A percentile compares a stretch with the other conserved stretches of the same genome.
phyloP scores from a whole-genome alignment of 2,329 filamentous ascomycete species.

The Stachybotrys echinatus region DNA sequence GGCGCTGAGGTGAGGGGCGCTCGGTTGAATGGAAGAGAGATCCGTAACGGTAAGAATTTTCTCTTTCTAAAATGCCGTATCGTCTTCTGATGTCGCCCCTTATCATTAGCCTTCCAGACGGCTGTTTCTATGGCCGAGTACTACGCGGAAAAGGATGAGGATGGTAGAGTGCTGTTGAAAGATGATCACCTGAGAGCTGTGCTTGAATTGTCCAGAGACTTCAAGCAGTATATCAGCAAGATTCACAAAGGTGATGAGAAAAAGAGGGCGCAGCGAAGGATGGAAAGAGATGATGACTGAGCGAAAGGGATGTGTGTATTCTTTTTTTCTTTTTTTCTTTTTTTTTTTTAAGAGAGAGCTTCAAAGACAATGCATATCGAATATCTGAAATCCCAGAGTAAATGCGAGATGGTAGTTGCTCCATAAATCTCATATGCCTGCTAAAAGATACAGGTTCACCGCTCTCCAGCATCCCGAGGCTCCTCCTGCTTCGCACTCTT shows the following conservation, averaged over 20 bases:
- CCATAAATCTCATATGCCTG: no score
- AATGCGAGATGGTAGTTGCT: no score
- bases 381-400: no score
- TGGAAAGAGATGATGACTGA: slow-evolving; percentile 5
- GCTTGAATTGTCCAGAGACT: slow-evolving; percentile 19
- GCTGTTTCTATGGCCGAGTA: slow-evolving; percentile 23
- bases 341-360: no score
- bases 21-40: slow-evolving; percentile 19
- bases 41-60: slow-evolving; percentile 14
- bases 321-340: no score
- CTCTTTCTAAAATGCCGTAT: no score
- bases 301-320: no score
- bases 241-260: slow-evolving; percentile 6
- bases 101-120: slow-evolving; percentile 21
- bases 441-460: no score
- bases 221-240: slow-evolving; percentile 17
- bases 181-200: slow-evolving; percentile 19
- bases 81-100: background rate
- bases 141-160: slow-evolving; percentile 14
- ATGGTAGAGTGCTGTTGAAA: slow-evolving; percentile 16
- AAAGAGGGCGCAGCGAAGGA: slow-evolving; percentile 5
- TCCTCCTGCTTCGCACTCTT: no score
- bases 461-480: no score
- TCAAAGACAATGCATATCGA: no score
- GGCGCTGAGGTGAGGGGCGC: slow-evolving; percentile 10